phyloP scores from a whole-genome alignment of 2,329 filamentous ascomycete genomes.

The Colletotrichum eleusines region DNA sequence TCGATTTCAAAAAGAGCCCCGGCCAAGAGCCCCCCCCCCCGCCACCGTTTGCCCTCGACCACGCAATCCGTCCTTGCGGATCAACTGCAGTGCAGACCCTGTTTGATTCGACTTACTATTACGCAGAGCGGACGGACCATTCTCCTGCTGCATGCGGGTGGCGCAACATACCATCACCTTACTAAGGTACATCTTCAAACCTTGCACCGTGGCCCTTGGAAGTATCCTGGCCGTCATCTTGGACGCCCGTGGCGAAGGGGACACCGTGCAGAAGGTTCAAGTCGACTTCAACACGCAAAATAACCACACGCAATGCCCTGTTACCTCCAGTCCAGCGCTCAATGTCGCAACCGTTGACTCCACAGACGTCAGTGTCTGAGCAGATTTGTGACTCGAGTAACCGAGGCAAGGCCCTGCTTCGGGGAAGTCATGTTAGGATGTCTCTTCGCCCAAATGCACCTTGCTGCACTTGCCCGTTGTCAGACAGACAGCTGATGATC shows the following conservation, averaged over 20 bases:
- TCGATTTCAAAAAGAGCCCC: neutral
- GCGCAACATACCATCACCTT: neutral
- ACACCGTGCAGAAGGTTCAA: neutral
- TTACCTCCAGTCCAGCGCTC: neutral
- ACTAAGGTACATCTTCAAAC: neutral
- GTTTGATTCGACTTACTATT: constrained; percentile 1
- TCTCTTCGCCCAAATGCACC: neutral
- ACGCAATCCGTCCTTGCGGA: constrained; percentile 4
- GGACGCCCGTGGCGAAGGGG: neutral
- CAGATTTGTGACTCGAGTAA: constrained; percentile 1
- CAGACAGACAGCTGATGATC: neutral
- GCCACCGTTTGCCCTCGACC: neutral
- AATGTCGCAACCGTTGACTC: neutral
- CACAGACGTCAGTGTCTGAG: constrained; percentile 1
- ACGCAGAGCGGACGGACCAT: neutral
- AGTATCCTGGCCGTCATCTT: neutral
- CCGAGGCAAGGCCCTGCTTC: neutral
- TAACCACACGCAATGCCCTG: neutral
- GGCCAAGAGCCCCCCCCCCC: neutral
- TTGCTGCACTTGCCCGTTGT: neutral
- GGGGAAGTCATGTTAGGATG: neutral
- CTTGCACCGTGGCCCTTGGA: neutral
- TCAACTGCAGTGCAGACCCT: constrained; percentile 15
- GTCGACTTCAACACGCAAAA: neutral
- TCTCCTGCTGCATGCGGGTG: neutral